Conservation (phyloP, 768 basidiomycete genomes). For the Pluteus cervinus region DNA sequence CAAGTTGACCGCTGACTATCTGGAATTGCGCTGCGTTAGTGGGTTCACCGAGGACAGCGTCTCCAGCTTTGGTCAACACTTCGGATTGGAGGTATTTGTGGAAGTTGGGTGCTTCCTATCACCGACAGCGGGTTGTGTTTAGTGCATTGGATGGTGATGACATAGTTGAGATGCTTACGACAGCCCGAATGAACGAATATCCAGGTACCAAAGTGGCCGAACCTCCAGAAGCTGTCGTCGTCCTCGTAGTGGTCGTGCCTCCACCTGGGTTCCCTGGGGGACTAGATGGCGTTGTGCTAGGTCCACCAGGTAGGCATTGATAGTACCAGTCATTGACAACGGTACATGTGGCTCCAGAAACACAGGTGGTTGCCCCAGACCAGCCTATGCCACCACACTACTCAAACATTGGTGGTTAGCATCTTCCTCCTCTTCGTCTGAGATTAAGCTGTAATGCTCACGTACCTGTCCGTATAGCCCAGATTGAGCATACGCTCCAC, state of each 20-base stretch:
- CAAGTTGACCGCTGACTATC: conserved; percentile 47
- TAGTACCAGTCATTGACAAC: conserved; percentile 42
- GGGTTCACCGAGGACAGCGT: conserved; percentile 48
- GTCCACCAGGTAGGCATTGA: conserved; percentile 45
- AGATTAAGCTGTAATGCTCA: background rate
- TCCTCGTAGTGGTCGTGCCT: conserved; percentile 20
- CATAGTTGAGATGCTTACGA: conserved; percentile 26
- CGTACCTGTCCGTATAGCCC: conserved; percentile 32
- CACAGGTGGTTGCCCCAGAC: conserved; percentile 44
- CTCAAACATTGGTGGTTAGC: background rate
- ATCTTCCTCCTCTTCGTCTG: background rate
- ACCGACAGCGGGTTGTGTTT: background rate
- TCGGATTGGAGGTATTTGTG: conserved; percentile 57
- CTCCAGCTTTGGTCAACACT: conserved; percentile 31
- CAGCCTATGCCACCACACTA: conserved; percentile 51
- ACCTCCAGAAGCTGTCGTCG: conserved; percentile 24
- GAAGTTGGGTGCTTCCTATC: conserved; percentile 41
- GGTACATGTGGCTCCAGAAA: conserved; percentile 40
- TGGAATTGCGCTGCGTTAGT: conserved; percentile 51
- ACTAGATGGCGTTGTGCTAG: conserved; percentile 16
- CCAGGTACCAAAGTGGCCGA: conserved; percentile 41
- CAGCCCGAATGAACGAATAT: conserved; percentile 52
- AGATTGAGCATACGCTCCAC: conserved; percentile 15
- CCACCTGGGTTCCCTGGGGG: conserved; percentile 28
- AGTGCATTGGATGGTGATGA: background rate